Percentiles rank a stretch among this genome's conserved stretches.
phyloP scores from a whole-genome alignment of 345 rosid species.

The Ceriops decandra region DNA sequence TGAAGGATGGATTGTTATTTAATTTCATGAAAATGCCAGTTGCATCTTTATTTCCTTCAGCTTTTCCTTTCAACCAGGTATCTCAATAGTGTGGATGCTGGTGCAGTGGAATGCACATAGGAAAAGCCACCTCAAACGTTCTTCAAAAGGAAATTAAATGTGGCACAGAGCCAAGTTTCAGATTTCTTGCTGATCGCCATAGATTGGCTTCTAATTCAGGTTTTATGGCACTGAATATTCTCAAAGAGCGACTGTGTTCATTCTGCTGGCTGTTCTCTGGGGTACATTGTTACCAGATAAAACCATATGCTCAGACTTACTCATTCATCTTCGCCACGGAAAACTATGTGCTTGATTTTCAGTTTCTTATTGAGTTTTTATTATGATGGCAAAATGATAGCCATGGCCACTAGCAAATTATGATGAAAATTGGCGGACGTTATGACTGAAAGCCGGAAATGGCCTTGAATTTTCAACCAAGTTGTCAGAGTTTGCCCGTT shows the following conservation, averaged over 20 bases:
- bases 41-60: neutral
- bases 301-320: no score
- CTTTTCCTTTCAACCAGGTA: conserved; percentile 40
- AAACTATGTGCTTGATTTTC: neutral
- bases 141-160: conserved; percentile 12
- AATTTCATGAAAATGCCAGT: neutral
- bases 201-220: neutral
- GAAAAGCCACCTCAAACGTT: conserved; percentile 15
- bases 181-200: neutral
- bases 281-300: neutral
- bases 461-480: no score
- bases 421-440: no score
- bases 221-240: neutral
- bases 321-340: no score
- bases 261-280: neutral
- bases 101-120: conserved; percentile 69
- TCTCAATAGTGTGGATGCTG: conserved; percentile 89
- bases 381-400: no score
- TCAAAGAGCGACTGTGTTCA: neutral
- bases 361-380: neutral
- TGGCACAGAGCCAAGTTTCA: no score
- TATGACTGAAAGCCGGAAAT: no score
- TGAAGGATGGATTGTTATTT: neutral
- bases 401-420: no score
- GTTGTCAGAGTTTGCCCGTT: no score